phyloP scores from a whole-genome alignment of 805 yeast species.

The Yarrowia deformans region DNA sequence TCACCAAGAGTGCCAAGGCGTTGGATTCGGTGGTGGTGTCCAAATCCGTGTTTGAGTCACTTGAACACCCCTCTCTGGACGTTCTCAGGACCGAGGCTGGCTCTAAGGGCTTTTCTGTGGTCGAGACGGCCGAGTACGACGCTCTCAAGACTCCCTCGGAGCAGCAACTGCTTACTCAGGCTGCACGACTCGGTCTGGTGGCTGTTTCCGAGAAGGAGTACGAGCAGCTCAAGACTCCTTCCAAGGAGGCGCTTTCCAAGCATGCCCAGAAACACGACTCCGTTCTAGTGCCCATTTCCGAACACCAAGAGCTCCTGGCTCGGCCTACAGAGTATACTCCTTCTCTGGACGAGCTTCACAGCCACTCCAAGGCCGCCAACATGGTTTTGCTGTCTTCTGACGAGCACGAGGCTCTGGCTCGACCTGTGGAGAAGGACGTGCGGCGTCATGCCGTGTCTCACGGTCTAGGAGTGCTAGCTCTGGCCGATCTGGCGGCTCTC shows the following conservation, averaged over 20 bases:
- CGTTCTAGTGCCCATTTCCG: not conserved
- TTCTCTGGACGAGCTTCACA: slow-evolving; percentile 41
- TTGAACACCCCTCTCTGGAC: slow-evolving; percentile 26
- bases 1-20: slow-evolving; percentile 47
- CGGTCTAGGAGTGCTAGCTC: slow-evolving; percentile 52
- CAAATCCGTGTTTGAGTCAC: slow-evolving; percentile 40
- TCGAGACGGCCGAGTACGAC: slow-evolving; percentile 1
- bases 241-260: not conserved
- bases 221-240: slow-evolving; percentile 40
- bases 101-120: not conserved
- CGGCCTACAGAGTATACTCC: slow-evolving; percentile 39
- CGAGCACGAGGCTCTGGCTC: slow-evolving; percentile 10
- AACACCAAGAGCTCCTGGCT: slow-evolving; percentile 14
- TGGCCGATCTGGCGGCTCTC: slow-evolving; percentile 50
- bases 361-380: slow-evolving; percentile 45
- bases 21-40: slow-evolving; percentile 46
- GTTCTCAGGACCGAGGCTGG: not conserved
- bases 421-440: slow-evolving; percentile 15
- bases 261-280: not conserved
- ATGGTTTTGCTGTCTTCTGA: slow-evolving; percentile 42
- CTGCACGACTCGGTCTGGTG: slow-evolving; percentile 45
- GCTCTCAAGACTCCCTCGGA: slow-evolving; percentile 19
- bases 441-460: slow-evolving; percentile 16
- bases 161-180: slow-evolving; percentile 28
- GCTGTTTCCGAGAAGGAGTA: slow-evolving; percentile 44